Percentiles rank a stretch among this genome's conserved stretches.
These are phyloP conservation scores for Macadamia integrifolia DNA, from an alignment of 164 flowering plant species.

Conservation along the genomic window DNA sequence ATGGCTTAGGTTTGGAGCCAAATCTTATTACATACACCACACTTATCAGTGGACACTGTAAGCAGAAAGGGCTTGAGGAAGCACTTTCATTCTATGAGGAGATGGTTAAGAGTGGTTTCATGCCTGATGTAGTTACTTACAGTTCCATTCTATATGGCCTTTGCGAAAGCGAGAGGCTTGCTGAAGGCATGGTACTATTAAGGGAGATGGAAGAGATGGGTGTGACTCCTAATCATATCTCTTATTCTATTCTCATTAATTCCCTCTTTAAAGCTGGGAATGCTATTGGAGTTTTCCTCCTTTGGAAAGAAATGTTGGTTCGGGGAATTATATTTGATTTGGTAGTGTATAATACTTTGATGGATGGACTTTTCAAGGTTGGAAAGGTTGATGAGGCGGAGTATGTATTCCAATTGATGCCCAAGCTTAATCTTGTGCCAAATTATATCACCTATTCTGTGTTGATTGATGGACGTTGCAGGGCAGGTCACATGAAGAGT, in stretches of 20 bases:
- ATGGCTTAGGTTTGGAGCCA: constrained; percentile 21
- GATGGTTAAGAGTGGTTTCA: constrained; percentile 55
- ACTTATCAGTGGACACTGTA: constrained; percentile 47
- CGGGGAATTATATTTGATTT: constrained; percentile 64
- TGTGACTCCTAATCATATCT: constrained; percentile 62
- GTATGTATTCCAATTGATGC: constrained; percentile 39
- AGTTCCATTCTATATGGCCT: constrained; percentile 59
- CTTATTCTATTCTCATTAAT: constrained; percentile 56
- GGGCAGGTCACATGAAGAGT: constrained; percentile 49
- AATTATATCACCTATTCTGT: constrained; percentile 58
- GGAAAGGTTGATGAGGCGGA: constrained; percentile 63
- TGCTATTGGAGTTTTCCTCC: constrained; percentile 30
- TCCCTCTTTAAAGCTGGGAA: constrained; percentile 46
- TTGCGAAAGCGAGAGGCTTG: constrained; percentile 53
- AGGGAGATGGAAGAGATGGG: constrained; percentile 66
- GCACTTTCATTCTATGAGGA: constrained; percentile 55
- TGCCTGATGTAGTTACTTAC: constrained; percentile 72
- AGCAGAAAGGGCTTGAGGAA: constrained; percentile 40
- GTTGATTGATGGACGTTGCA: constrained; percentile 69
- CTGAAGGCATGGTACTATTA: constrained; percentile 48
- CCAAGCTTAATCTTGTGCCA: constrained; percentile 35
- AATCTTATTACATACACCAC: constrained; percentile 65
- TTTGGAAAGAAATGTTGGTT: constrained; percentile 63
- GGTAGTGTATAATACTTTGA: constrained; percentile 49
- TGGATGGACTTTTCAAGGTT: constrained; percentile 76